phyloP scores from a whole-genome alignment of 2,329 filamentous ascomycete genomes.

The Fusarium siculi region DNA sequence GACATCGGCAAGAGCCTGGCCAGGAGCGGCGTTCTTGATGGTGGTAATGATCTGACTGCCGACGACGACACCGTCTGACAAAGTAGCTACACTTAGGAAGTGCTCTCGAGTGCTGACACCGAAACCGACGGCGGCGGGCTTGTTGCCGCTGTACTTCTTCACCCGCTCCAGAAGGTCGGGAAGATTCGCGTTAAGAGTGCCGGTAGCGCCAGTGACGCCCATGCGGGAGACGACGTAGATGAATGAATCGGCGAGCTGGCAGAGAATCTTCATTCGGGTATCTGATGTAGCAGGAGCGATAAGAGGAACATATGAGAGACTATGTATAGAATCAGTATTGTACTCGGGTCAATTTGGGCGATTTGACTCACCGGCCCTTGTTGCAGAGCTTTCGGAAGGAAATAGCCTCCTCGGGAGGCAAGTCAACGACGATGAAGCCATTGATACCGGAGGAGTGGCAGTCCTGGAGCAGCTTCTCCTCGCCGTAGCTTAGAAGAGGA shows the following conservation, averaged over 20 bases:
- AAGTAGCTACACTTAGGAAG: constrained; percentile 83
- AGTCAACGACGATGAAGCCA: constrained; percentile 95
- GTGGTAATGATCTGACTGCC: constrained; percentile 94
- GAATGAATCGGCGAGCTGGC: constrained; percentile 96
- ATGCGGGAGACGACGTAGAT: constrained; percentile 98
- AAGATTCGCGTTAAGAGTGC: constrained; percentile 82
- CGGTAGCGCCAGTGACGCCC: constrained; percentile 93
- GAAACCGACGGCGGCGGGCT: constrained; percentile 92
- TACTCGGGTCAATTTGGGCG: background rate
- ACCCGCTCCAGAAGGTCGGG: constrained; percentile 86
- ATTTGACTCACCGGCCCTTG: constrained; percentile 70
- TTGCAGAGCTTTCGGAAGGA: constrained; percentile 88
- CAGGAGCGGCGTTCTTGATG: constrained; percentile 57
- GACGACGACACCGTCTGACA: constrained; percentile 95
- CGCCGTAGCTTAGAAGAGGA: constrained; percentile 91
- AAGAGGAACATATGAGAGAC: constrained; percentile 94
- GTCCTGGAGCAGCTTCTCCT: constrained; percentile 87
- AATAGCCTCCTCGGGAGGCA: constrained; percentile 95
- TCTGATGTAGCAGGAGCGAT: constrained; percentile 96
- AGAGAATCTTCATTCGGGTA: constrained; percentile 92
- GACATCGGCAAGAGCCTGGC: constrained; percentile 70
- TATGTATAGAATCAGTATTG: constrained; percentile 45
- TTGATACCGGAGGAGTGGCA: constrained; percentile 87
- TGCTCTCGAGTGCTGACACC: constrained; percentile 96
- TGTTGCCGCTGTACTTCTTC: constrained; percentile 90